Evolutionary conservation across 306 rosid genomes (phyloP).

Genomic region (Ziziphus jujuba): DNA sequence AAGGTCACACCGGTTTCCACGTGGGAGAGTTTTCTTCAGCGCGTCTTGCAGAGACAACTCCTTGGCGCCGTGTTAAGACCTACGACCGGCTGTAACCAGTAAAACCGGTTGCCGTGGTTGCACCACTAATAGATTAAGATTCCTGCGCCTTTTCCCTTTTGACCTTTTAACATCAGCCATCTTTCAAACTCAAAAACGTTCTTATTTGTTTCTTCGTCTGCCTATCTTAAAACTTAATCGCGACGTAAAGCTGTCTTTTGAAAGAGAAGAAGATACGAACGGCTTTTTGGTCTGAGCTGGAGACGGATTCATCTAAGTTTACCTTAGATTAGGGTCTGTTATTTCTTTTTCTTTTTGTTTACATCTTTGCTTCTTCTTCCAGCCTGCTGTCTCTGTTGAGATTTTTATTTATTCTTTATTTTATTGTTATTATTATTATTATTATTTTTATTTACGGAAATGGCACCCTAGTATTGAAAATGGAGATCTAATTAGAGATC

Average conservation of each 20-base stretch:
- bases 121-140: not conserved
- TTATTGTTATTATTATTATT: no score
- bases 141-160: not conserved
- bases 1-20: not conserved
- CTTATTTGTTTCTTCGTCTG: not conserved
- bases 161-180: not conserved
- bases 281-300: constrained; percentile 12
- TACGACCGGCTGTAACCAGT: constrained; percentile 46
- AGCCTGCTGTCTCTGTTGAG: not conserved
- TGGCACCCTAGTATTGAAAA: not conserved
- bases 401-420: no score
- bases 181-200: not conserved
- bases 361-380: not conserved
- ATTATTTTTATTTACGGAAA: not conserved
- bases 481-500: constrained; percentile 4
- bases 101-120: constrained; percentile 18
- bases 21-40: constrained; percentile 25
- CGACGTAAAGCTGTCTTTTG: constrained; percentile 5
- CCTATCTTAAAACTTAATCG: no score
- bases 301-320: constrained; percentile 33
- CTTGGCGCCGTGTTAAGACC: not conserved
- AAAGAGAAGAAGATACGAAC: constrained; percentile 7
- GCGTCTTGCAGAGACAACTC: constrained; percentile 14
- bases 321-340: constrained; percentile 36
- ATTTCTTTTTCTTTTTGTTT: not conserved